A percentile compares a stretch with the other conserved stretches of the same genome.
Evolutionary conservation across 2,329 filamentous ascomycete species (phyloP).

Genomic region (Exserohilum rostratum): DNA sequence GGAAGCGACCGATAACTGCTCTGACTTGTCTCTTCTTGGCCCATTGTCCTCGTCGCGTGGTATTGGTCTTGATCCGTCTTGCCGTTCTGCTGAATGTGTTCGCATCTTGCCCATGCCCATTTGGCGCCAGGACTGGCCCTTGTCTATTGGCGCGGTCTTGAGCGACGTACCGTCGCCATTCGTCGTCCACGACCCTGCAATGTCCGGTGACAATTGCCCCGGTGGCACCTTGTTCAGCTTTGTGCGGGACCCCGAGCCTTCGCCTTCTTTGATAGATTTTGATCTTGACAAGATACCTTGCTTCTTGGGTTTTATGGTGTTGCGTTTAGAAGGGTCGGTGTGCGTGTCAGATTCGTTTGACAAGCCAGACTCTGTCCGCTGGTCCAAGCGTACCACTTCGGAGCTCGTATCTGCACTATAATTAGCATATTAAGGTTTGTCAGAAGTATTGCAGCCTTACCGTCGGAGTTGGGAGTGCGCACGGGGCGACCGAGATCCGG

Average conservation of each 20-base stretch:
- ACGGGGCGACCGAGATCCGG: constrained; percentile 53
- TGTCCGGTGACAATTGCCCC: constrained; percentile 38
- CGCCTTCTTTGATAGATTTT: constrained; percentile 54
- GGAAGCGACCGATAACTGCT: constrained; percentile 50
- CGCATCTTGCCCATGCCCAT: constrained; percentile 65
- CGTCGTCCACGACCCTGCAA: constrained; percentile 36
- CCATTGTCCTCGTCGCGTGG: constrained; percentile 40
- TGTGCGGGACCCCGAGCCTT: constrained; percentile 29
- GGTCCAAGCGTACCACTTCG: constrained; percentile 37
- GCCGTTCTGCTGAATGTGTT: constrained; percentile 76
- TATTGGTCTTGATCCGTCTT: constrained; percentile 41
- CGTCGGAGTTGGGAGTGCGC: constrained; percentile 46
- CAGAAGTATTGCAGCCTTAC: constrained; percentile 21
- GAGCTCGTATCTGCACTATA: constrained; percentile 37
- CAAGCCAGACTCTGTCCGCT: constrained; percentile 37
- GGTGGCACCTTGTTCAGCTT: constrained; percentile 44
- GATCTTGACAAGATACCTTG: constrained; percentile 49
- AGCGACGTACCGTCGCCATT: constrained; percentile 54
- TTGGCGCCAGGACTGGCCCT: constrained; percentile 71
- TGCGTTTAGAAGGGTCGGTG: constrained; percentile 31
- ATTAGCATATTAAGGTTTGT: constrained; percentile 6
- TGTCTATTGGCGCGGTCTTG: constrained; percentile 68
- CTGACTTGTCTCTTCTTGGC: constrained; percentile 36
- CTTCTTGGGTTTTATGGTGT: constrained; percentile 41
- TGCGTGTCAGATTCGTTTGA: constrained; percentile 34